Evolutionary conservation across 148 eudicot species (phyloP), one percentile per base, ranked within the genome.

Genomic region (Camellia sinensis): DNA sequence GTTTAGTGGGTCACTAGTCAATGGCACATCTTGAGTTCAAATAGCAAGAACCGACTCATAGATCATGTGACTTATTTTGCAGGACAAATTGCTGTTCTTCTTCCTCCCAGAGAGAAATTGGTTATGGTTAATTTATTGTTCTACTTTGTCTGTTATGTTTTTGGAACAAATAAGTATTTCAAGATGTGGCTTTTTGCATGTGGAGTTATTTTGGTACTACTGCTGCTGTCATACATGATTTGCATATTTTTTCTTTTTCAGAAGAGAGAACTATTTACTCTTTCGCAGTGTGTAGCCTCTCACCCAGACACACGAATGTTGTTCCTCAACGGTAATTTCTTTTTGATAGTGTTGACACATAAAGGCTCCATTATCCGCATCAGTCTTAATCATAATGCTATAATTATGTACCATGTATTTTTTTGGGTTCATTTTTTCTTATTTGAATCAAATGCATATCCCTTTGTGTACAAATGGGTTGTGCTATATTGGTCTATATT

Each of bases 261-360:
- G 98, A 95, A 93, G 81, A 90, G 98, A 77, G 98, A 95, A 81
- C 73, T 95, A 73, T 93, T 93, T 81, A n/a, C 40, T 37, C 53
- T 83, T 83, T 77, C 86, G 89, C 92, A 92, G 96, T 93, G 98
- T 83, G 98, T 93, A 43, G 98, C 98, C 71, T 93, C 98, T 13
- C 98, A 93, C 71, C 91, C 88, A 18, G 96, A 92, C 74, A 93
- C 98, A 41, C 86, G 98, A 81, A 92, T 90, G 96, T 77, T 84
- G 71, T 93, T 93, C 69, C 87, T 93, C 81, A 93, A 90, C 80
- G 96, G 98, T 93, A 85, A 84, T 78, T 50, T 82, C 37, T 78
- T 79, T 43, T 14, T 45, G 2, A 60, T 44, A 3, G 40, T 44
- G 66, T 48, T 66, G 12, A 56, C 10, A 48, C 18, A 10, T 74